A percentile compares a stretch with the other conserved stretches of the same genome.
These are phyloP conservation scores for Penicillium dipodomyicola DNA, from an alignment of 495 filamentous ascomycete species.

Conservation along the genomic window DNA sequence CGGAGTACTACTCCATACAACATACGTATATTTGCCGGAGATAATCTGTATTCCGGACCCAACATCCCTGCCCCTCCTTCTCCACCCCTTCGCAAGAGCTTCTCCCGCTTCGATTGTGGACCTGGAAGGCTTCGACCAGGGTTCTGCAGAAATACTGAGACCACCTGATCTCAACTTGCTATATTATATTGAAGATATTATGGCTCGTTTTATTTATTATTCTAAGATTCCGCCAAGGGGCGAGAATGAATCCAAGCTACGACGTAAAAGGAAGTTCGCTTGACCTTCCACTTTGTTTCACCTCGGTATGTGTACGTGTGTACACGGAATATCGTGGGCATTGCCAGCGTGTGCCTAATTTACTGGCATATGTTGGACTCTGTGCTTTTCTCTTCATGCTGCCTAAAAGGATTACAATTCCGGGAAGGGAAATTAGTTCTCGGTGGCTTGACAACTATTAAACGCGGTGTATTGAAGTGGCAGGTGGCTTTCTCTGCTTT, in stretches of 20 bases:
- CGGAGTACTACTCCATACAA: neutral
- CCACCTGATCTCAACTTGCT: slow-evolving; percentile 18
- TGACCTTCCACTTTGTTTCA: slow-evolving; percentile 29
- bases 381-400: neutral
- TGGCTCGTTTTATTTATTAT: neutral
- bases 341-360: neutral
- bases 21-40: slow-evolving; percentile 5
- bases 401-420: neutral
- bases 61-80: slow-evolving; percentile 26
- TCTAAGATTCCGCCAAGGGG: slow-evolving; percentile 7
- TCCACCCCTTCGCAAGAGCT: slow-evolving; percentile 41
- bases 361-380: neutral
- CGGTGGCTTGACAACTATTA: slow-evolving; percentile 21
- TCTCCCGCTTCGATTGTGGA: slow-evolving; percentile 52
- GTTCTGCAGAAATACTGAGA: slow-evolving; percentile 35
- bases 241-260: slow-evolving; percentile 16
- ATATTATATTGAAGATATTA: neutral
- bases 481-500: slow-evolving; percentile 8
- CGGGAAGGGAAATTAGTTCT: neutral
- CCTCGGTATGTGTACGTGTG: slow-evolving; percentile 10
- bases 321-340: neutral
- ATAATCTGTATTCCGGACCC: slow-evolving; percentile 14
- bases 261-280: slow-evolving; percentile 27
- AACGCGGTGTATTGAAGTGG: slow-evolving; percentile 22
- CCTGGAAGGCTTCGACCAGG: slow-evolving; percentile 39